Base-by-base conservation (phyloP, 805 yeast genomes). In the Lachancea waltii region DNA sequence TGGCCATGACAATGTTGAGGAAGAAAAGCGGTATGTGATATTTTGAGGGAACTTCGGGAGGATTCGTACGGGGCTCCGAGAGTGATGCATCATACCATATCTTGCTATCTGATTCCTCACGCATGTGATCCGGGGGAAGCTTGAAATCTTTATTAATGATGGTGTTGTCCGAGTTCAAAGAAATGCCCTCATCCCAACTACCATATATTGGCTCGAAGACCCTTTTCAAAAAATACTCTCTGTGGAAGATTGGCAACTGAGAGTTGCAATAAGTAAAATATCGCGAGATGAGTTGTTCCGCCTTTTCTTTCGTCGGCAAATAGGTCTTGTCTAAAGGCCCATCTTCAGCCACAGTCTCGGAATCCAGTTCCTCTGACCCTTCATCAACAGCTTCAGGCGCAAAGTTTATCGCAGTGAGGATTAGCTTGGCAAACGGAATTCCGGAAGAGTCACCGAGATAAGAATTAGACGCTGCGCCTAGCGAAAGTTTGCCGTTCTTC, bases 191-290 rank as follows among this genome's bases (percentile, higher is more conserved):
- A 10, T 80, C 73, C 42, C 83, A 63, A 3, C 69, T 60, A 0
- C 97, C 96, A 56, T 87, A 87, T 1, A 87, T 69, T 0, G 95
- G 96, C 48, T 76, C 74, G 54, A 83, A 87, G 51, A 77, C 78
- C 19, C 67, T 64, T 33, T 65, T 64, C 30, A 89, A 58, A 51
- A 86, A 87, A 47, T 72, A 75, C 50, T 85, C 95, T 21, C 95
- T 70, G 56, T 89, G 95, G 33, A 87, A 61, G 3, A 89, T 69
- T 0, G 97, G 96, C 19, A 85, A 58, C 56, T 86, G 95, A 2
- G 94, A 68, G 54, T 89, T 87, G 11, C 89, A 75, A 50, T 82
- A 87, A 15, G 82, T 75, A 53, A 89, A 89, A 56, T 72, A 86
- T 2, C 75, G 66, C 25, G 76, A 69, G 7, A 86, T 52, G 30